Conservation (phyloP, 2,329 filamentous ascomycete genomes). For the Phyllosticta paracitricarpa region DNA sequence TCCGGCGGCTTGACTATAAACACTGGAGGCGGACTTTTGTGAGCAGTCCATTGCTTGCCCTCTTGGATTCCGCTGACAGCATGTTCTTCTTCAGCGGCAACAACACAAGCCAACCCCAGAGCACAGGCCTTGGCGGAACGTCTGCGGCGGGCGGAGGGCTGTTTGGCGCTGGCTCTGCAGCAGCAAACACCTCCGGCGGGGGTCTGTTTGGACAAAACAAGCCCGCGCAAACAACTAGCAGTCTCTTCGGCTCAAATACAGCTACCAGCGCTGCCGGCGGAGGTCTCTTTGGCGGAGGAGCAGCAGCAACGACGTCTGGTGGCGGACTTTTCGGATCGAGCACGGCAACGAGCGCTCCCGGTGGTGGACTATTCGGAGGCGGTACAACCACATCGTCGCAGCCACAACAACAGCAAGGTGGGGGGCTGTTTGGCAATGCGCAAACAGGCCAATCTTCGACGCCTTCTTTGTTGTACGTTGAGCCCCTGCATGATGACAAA, state of each 20-base stretch:
- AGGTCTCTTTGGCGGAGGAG: constrained; percentile 27
- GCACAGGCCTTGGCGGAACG: not conserved
- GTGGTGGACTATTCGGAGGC: constrained; percentile 17
- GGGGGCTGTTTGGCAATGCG: constrained; percentile 23
- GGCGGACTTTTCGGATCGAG: not conserved
- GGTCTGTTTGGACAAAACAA: constrained; percentile 20
- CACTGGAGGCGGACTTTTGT: constrained; percentile 30
- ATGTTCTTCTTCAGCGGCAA: constrained; percentile 4
- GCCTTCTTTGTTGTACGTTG: constrained; percentile 29
- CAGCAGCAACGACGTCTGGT: constrained; percentile 15
- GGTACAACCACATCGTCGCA: constrained; percentile 13
- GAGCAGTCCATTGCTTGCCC: not conserved
- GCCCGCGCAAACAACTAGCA: constrained; percentile 14
- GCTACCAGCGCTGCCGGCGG: constrained; percentile 14
- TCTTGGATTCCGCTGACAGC: not conserved
- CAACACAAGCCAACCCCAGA: constrained; percentile 13
- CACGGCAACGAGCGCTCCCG: not conserved
- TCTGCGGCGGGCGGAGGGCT: constrained; percentile 15
- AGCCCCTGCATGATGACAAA: constrained; percentile 23
- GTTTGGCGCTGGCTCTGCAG: constrained; percentile 16
- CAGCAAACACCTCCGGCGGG: constrained; percentile 14
- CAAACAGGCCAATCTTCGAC: constrained; percentile 18
- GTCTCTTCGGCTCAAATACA: constrained; percentile 26
- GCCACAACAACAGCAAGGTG: constrained; percentile 17
- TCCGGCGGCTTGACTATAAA: constrained; percentile 46